Percentiles rank a stretch among this genome's conserved stretches.
These are phyloP conservation scores for Corchorus capsularis DNA, from an alignment of 345 rosid species.

Conservation along the genomic window DNA sequence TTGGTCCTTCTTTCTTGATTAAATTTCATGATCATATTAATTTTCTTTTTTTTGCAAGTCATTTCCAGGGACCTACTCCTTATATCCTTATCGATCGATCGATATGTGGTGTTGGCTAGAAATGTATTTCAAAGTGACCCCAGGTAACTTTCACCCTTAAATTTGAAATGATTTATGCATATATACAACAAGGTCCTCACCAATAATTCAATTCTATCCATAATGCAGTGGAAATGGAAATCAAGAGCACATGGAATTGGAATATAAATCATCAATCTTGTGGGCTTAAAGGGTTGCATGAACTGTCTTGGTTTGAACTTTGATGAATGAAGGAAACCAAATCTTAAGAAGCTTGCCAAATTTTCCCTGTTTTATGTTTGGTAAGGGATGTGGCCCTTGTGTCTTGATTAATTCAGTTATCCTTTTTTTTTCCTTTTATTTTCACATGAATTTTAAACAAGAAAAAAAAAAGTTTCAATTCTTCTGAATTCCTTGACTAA, in stretches of 20 bases:
- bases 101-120: not conserved
- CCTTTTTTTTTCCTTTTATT: not conserved
- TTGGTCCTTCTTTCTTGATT: slow-evolving; percentile 6
- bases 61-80: slow-evolving; percentile 14
- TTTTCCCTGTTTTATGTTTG: slow-evolving; percentile 7
- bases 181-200: slow-evolving; percentile 11
- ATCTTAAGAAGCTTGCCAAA: slow-evolving; percentile 2
- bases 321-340: not conserved
- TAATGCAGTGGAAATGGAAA: slow-evolving; percentile 6
- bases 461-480: not conserved
- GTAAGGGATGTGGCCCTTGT: slow-evolving; percentile 11
- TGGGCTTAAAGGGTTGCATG: slow-evolving; percentile 22
- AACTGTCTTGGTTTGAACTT: not conserved
- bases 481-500: not conserved
- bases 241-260: slow-evolving; percentile 29
- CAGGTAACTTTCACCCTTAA: slow-evolving; percentile 1
- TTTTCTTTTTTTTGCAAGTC: not conserved
- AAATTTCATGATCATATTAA: not conserved
- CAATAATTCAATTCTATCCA: slow-evolving; percentile 29
- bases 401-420: slow-evolving; percentile 19
- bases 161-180: slow-evolving; percentile 18
- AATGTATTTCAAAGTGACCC: not conserved
- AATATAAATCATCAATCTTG: slow-evolving; percentile 6
- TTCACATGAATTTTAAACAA: not conserved
- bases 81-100: not conserved